phyloP scores from a whole-genome alignment of 306 rosid species.

The Urtica urens region DNA sequence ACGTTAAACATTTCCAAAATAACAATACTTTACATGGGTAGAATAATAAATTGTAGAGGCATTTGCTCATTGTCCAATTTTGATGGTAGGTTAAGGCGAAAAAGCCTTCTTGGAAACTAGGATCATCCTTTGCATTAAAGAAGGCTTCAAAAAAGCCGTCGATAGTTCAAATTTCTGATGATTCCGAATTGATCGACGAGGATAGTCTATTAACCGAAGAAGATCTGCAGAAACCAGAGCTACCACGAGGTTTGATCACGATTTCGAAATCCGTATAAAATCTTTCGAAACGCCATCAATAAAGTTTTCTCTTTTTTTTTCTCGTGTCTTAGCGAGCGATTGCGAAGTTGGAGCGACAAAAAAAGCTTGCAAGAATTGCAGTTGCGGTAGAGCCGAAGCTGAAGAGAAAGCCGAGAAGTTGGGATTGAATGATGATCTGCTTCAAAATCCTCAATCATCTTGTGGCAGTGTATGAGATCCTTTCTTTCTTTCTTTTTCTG shows the following conservation, averaged over 20 bases:
- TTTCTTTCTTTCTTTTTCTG: background rate
- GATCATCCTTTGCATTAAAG: constrained; percentile 61
- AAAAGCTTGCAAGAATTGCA: constrained; percentile 93
- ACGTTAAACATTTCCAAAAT: too few relatives aligned
- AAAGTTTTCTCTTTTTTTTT: background rate
- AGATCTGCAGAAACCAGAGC: constrained; percentile 69
- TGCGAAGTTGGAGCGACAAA: constrained; percentile 78
- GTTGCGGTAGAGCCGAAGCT: constrained; percentile 85
- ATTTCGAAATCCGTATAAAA: background rate
- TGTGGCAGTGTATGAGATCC: constrained; percentile 71
- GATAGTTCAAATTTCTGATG: constrained; percentile 54
- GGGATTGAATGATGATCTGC: constrained; percentile 55
- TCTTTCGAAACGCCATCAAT: background rate
- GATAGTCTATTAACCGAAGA: constrained; percentile 83
- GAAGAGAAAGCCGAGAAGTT: constrained; percentile 76
- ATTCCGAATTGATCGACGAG: constrained; percentile 82
- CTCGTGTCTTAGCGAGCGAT: constrained; percentile 49
- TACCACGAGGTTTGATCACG: constrained; percentile 30
- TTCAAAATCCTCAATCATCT: constrained; percentile 73
- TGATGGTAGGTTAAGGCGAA: constrained; percentile 50
- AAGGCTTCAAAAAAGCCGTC: constrained; percentile 42
- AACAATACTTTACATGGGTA: too few relatives aligned
- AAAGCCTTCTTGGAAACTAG: constrained; percentile 73
- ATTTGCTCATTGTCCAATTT: too few relatives aligned
- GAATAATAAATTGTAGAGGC: too few relatives aligned